phyloP scores from a whole-genome alignment of 148 eudicot species.

The Nyssa sinensis region DNA sequence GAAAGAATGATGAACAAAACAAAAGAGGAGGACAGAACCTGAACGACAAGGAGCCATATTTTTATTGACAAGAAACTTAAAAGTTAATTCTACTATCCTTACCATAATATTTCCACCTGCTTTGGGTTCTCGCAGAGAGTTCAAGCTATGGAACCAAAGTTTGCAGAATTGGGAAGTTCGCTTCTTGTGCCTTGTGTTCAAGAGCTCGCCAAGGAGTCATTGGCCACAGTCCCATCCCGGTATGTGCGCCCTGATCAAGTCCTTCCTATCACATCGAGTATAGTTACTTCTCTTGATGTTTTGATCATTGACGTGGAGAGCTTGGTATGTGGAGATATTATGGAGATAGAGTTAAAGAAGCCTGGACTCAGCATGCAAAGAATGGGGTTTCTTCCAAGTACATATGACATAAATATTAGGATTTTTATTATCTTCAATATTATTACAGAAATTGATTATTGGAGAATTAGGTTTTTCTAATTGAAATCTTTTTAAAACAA shows the following conservation, averaged over 20 bases:
- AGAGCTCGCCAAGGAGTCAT: slow-evolving; percentile 20
- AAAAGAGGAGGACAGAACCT: too few relatives aligned
- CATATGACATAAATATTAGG: neutral
- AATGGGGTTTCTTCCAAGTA: slow-evolving; percentile 14
- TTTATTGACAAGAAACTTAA: too few relatives aligned
- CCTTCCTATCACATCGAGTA: neutral
- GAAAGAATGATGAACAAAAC: too few relatives aligned
- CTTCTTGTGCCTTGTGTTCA: slow-evolving; percentile 27
- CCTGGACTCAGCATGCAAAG: slow-evolving; percentile 15
- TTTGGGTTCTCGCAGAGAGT: neutral
- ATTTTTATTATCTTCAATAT: neutral
- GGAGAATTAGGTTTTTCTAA: too few relatives aligned
- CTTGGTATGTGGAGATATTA: neutral
- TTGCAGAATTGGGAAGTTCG: neutral
- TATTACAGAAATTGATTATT: too few relatives aligned
- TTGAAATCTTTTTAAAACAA: too few relatives aligned
- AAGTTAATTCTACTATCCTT: too few relatives aligned
- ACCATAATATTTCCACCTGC: too few relatives aligned
- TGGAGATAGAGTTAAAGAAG: neutral
- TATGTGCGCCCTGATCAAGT: slow-evolving; percentile 17
- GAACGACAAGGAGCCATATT: too few relatives aligned
- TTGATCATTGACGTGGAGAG: neutral
- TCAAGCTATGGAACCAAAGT: neutral
- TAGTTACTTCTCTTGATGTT: neutral
- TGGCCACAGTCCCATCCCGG: slow-evolving; percentile 3